Evolutionary conservation across 768 basidiomycete genomes (phyloP).

Genomic region (Guyanaporus albipodus): DNA sequence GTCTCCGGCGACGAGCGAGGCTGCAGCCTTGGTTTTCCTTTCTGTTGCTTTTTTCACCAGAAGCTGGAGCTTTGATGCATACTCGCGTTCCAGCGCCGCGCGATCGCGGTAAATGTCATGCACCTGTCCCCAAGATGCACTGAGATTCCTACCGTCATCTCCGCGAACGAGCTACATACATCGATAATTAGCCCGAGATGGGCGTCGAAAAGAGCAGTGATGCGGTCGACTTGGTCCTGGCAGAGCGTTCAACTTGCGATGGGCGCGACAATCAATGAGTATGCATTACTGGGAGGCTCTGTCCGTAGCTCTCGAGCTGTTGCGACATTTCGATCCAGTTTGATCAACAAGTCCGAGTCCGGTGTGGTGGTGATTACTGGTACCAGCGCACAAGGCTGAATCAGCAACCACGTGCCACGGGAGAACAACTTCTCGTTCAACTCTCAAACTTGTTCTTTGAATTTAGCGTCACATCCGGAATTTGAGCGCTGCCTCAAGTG

Average conservation of each 20-base stretch:
- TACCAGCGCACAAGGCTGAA: no score
- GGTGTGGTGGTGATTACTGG: neutral
- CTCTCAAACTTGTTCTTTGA: neutral
- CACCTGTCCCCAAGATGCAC: conserved; percentile 43
- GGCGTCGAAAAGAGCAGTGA: conserved; percentile 52
- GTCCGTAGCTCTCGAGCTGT: conserved; percentile 41
- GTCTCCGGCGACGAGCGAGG: conserved; percentile 56
- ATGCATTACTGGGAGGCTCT: conserved; percentile 47
- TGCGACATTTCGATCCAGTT: conserved; percentile 12
- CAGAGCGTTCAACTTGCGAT: conserved; percentile 7
- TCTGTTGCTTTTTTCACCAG: conserved; percentile 66
- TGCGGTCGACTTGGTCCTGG: conserved; percentile 72
- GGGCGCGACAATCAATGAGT: neutral
- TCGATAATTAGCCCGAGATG: conserved; percentile 64
- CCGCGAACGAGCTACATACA: conserved; percentile 38
- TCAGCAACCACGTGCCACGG: no score
- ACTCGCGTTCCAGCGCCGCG: conserved; percentile 71
- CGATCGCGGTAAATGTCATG: conserved; percentile 70
- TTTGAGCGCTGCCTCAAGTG: conserved; percentile 4
- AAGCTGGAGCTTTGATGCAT: conserved; percentile 64
- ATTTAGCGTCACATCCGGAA: neutral
- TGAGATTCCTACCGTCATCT: neutral
- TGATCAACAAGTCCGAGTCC: no score
- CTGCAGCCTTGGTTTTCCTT: conserved; percentile 59
- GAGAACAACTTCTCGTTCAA: no score